Percentiles rank a stretch among this genome's conserved stretches.
These are phyloP conservation scores for Diddensiella transvaalensis DNA, from an alignment of 805 yeast species.

Conservation along the genomic window DNA sequence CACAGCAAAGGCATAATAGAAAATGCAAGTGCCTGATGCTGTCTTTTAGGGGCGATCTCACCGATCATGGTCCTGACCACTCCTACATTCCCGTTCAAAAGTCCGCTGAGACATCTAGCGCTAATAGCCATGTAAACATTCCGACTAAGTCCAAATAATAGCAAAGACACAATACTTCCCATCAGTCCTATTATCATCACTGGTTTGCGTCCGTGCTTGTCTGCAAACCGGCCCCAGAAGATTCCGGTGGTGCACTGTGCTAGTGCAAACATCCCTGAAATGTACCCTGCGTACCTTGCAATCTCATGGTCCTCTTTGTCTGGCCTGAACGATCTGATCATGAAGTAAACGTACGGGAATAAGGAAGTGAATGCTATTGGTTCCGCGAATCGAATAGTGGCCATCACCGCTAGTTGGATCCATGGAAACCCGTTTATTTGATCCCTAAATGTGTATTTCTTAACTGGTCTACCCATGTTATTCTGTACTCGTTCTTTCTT, in stretches of 20 bases:
- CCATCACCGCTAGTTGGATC: slow-evolving; percentile 42
- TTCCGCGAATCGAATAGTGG: slow-evolving; percentile 52
- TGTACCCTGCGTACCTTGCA: slow-evolving; percentile 57
- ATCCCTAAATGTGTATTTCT: slow-evolving; percentile 32
- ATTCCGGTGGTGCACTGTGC: slow-evolving; percentile 55
- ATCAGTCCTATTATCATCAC: slow-evolving; percentile 49
- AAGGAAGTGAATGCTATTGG: slow-evolving; percentile 62
- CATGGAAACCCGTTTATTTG: slow-evolving; percentile 57
- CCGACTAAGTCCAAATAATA: slow-evolving; percentile 51
- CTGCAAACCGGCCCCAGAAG: slow-evolving; percentile 58
- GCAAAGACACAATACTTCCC: slow-evolving; percentile 48
- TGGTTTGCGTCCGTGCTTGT: slow-evolving; percentile 54
- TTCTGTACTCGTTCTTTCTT: too few relatives aligned
- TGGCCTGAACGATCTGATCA: slow-evolving; percentile 56
- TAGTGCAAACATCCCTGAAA: slow-evolving; percentile 60
- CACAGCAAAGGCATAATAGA: slow-evolving; percentile 58
- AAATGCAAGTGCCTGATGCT: slow-evolving; percentile 62
- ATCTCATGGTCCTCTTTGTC: slow-evolving; percentile 44
- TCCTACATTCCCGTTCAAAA: slow-evolving; percentile 60
- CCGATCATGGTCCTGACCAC: slow-evolving; percentile 62
- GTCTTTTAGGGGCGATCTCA: slow-evolving; percentile 52
- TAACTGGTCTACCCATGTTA: slow-evolving; percentile 1
- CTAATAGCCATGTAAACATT: slow-evolving; percentile 50
- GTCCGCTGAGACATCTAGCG: slow-evolving; percentile 54
- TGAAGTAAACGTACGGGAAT: slow-evolving; percentile 61